phyloP scores from a whole-genome alignment of 495 filamentous ascomycete genomes.

The Aspergillus sparsus region DNA sequence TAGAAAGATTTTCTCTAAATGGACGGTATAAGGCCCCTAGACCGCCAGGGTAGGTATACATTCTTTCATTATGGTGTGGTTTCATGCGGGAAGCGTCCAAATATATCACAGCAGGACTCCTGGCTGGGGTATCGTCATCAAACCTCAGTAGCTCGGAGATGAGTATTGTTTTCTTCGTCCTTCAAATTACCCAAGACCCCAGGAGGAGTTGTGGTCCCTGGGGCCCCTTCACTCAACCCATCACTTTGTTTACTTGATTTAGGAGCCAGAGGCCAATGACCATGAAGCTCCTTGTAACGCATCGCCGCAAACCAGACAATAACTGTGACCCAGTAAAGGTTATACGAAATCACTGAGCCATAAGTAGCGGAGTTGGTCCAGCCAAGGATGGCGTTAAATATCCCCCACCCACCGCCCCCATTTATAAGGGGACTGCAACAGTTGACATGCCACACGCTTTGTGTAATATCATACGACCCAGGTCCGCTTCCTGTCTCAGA shows the following conservation, averaged over 20 bases:
- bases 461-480: constrained; percentile 83
- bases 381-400: constrained; percentile 79
- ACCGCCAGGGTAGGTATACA: no score
- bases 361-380: constrained; percentile 92
- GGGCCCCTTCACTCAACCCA: not conserved
- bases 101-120: not conserved
- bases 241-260: not conserved
- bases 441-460: constrained; percentile 91
- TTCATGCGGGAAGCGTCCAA: not conserved
- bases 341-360: constrained; percentile 77
- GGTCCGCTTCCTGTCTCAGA: constrained; percentile 73
- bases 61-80: no score
- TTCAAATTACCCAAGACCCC: not conserved
- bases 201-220: not conserved
- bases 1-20: no score
- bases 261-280: constrained; percentile 43
- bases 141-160: constrained; percentile 8
- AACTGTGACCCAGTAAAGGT: constrained; percentile 73
- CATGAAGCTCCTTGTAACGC: constrained; percentile 67
- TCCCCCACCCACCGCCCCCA: constrained; percentile 82
- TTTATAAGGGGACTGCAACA: constrained; percentile 74
- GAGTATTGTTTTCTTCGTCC: not conserved
- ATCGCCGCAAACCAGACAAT: constrained; percentile 62
- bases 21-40: no score
- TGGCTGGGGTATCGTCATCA: not conserved